These are phyloP conservation scores for Tritrichomonas musculus DNA, from an alignment of 208 protist genomes.

Conservation along the genomic window DNA sequence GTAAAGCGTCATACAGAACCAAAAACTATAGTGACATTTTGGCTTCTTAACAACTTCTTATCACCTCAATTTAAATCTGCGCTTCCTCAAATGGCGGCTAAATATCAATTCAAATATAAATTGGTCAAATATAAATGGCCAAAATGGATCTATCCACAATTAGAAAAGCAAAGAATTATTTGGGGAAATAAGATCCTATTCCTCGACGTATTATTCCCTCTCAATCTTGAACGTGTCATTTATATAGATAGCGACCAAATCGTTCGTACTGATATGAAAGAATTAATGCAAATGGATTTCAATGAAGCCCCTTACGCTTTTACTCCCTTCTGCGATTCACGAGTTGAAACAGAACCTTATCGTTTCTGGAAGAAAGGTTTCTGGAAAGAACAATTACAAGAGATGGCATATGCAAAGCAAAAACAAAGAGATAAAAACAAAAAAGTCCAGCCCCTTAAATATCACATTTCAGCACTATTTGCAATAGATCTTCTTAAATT, in stretches of 20 bases:
- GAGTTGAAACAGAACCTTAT: constrained; percentile 75
- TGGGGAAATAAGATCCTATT: constrained; percentile 99
- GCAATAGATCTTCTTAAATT: constrained; percentile 55
- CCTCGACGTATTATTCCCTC: constrained; percentile 95
- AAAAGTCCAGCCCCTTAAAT: too few relatives aligned
- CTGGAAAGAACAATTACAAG: constrained; percentile 44
- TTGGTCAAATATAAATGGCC: constrained; percentile 97
- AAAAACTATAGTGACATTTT: constrained; percentile 87
- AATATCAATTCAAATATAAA: constrained; percentile 75
- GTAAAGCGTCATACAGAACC: constrained; percentile 8
- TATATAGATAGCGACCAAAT: constrained; percentile 96
- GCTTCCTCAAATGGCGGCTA: constrained; percentile 64
- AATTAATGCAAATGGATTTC: constrained; percentile 92
- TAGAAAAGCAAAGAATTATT: constrained; percentile 93
- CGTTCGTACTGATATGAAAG: constrained; percentile 67
- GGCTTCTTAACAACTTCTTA: constrained; percentile 92
- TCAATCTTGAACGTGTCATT: constrained; percentile 86
- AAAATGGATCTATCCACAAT: constrained; percentile 80
- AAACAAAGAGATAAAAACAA: too few relatives aligned
- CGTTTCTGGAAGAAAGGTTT: constrained; percentile 50
- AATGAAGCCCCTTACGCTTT: constrained; percentile 76
- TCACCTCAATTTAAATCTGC: constrained; percentile 82
- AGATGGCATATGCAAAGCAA: too few relatives aligned
- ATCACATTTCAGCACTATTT: constrained; percentile 59
- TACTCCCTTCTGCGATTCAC: constrained; percentile 88